Base-by-base conservation (phyloP, 192 early-diverging fungal genomes). In the Geosiphon pyriformis region DNA sequence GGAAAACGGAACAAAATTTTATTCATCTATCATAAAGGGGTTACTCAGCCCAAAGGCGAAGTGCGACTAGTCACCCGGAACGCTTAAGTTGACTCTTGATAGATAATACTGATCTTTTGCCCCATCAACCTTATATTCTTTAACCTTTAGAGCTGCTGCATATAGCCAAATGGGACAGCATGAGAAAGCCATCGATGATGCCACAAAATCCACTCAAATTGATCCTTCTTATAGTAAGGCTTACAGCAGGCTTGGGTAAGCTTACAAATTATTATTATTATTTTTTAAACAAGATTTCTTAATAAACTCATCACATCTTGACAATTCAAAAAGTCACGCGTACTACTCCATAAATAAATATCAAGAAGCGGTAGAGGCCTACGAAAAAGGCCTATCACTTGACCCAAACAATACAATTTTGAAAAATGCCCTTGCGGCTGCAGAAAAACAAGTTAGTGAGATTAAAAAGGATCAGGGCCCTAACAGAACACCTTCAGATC, bases 211-310 rank as follows among this genome's bases (percentile, higher is more conserved):
- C 3, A 76, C 92, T 22, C 87, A 89, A 48, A 75, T 95, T 52
- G 91, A 98, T 76, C 85, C 94, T 48, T 80, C 73, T 17, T 99
- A 97, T 77, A 87, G 84, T 82, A 98, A 96, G 74, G 94, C 89
- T 3, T 97, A 95, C 76, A 89, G 88, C 68, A 89, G 94, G 61
- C 79, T 96, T 71, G 94, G 92, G 87, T 90, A 76, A 71, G 49
- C 53, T 30, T 15, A 58, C 1, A 27, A 12, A 55, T 55, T 53
- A n/a, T 10, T 66, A 34, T 20, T 26, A 25, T 29, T 23, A 32
- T 23, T 20, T n/a, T 53, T 32, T 37, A 8, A 68, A 23, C 23
- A 15, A 10, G 37, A 42, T 10, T 42, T 42, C 15, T 6, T 15
- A 10, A 10, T 10, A 6, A 42, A 10, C 37, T 42, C 37, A 42